phyloP scores from a whole-genome alignment of 768 basidiomycete species.

The Boletus pseudo-olivaceus region DNA sequence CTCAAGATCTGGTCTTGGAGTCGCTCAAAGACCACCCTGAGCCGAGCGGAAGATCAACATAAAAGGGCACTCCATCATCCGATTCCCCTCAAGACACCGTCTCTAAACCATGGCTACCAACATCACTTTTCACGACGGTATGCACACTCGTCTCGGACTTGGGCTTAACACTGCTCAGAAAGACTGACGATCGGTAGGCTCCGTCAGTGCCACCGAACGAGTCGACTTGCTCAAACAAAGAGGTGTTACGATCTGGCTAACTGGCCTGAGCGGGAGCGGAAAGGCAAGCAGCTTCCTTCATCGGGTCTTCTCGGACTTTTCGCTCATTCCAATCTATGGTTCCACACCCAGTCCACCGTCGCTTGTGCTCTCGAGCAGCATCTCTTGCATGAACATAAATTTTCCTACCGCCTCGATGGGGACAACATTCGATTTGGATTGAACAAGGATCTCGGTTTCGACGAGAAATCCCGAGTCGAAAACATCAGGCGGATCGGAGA shows the following conservation, averaged over 20 bases:
- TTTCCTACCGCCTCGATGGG: conserved; percentile 90
- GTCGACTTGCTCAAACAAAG: conserved; percentile 65
- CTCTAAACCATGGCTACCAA: conserved; percentile 38
- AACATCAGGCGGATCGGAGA: conserved; percentile 98
- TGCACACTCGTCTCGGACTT: neutral
- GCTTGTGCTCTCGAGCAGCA: conserved; percentile 97
- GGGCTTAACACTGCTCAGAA: neutral
- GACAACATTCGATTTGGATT: conserved; percentile 95
- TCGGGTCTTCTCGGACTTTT: neutral
- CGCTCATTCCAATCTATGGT: neutral
- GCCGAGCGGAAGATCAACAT: neutral
- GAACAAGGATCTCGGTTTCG: conserved; percentile 95
- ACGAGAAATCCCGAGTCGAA: conserved; percentile 86
- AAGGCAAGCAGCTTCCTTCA: conserved; percentile 54
- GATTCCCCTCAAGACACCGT: neutral
- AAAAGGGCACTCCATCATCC: conserved; percentile 4
- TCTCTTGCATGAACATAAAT: conserved; percentile 80
- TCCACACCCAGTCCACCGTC: conserved; percentile 67
- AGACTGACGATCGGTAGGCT: conserved; percentile 46
- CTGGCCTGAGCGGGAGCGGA: conserved; percentile 92
- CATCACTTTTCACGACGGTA: conserved; percentile 70
- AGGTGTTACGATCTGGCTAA: conserved; percentile 94
- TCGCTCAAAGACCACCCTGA: neutral
- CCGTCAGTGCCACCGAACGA: conserved; percentile 69
- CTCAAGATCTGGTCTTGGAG: conserved; percentile 6